A percentile compares a stretch with the other conserved stretches of the same genome.
Conservation (phyloP, 805 yeast genomes). For the Yamadazyma laniorum region DNA sequence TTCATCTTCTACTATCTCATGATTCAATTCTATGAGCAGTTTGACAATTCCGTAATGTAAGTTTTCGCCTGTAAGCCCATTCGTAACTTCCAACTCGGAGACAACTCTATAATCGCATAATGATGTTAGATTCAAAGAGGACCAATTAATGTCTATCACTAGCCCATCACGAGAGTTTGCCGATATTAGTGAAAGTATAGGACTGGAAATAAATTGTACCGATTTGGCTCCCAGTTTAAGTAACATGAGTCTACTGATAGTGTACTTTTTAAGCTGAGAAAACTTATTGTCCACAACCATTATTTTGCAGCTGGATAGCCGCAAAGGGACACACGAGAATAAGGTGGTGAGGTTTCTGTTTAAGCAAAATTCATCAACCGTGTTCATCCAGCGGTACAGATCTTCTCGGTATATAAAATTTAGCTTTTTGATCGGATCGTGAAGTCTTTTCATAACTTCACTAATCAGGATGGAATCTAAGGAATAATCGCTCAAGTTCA, state of each 20-base stretch:
- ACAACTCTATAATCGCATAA: constrained; percentile 26
- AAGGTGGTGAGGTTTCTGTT: constrained; percentile 14
- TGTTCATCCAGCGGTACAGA: constrained; percentile 11
- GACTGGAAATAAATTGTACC: constrained; percentile 20
- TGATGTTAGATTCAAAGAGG: constrained; percentile 15
- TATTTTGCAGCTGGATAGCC: constrained; percentile 21
- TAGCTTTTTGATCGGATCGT: neutral
- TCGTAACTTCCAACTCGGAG: constrained; percentile 1
- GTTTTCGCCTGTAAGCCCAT: constrained; percentile 10
- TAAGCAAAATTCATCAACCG: constrained; percentile 9
- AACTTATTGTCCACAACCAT: constrained; percentile 18
- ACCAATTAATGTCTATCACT: constrained; percentile 32
- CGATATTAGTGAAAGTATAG: constrained; percentile 21
- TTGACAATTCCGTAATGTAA: constrained; percentile 10
- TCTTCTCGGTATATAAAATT: constrained; percentile 8
- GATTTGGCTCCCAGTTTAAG: constrained; percentile 23
- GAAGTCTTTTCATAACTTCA: constrained; percentile 1
- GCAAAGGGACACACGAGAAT: constrained; percentile 16
- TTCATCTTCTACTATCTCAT: constrained; percentile 1
- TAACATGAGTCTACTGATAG: constrained; percentile 21
- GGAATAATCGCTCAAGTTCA: constrained; percentile 21
- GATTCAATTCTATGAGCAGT: neutral
- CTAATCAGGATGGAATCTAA: constrained; percentile 17
- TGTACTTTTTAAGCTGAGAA: constrained; percentile 14
- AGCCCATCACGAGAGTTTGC: constrained; percentile 22